Evolutionary conservation across 2,329 filamentous ascomycete genomes (phyloP).

Genomic region (Scopulariopsis brevicaulis): DNA sequence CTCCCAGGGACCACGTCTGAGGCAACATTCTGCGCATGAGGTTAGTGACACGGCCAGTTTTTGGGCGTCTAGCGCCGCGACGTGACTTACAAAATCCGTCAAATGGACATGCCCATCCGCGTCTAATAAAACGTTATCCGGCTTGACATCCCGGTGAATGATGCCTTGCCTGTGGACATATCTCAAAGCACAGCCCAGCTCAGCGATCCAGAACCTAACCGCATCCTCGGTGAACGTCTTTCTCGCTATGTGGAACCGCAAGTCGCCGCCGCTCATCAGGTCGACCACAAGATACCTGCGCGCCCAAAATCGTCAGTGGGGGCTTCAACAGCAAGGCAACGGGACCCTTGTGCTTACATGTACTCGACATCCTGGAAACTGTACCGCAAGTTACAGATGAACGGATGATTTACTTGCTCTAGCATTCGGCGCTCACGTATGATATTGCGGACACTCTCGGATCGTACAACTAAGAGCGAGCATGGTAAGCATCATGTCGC

Average conservation of each 20-base stretch:
- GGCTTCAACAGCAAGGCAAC: not conserved
- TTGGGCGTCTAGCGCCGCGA: not conserved
- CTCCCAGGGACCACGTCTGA: constrained; percentile 82
- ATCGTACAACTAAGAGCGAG: constrained; percentile 65
- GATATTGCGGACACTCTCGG: constrained; percentile 96
- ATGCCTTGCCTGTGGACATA: constrained; percentile 82
- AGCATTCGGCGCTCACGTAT: constrained; percentile 96
- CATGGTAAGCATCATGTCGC: not conserved
- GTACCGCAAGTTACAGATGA: constrained; percentile 96
- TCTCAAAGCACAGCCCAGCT: constrained; percentile 80
- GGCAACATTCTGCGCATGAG: constrained; percentile 66
- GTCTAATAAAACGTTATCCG: constrained; percentile 82
- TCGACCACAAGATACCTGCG: constrained; percentile 94
- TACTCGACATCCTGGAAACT: constrained; percentile 99
- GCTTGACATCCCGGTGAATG: constrained; percentile 85
- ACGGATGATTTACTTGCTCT: constrained; percentile 94
- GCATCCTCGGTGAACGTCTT: constrained; percentile 98
- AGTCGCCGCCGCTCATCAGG: constrained; percentile 92
- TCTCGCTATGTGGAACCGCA: constrained; percentile 94
- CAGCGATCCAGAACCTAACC: constrained; percentile 92
- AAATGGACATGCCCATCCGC: constrained; percentile 90
- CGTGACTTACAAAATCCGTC: constrained; percentile 74
- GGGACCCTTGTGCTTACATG: constrained; percentile 52
- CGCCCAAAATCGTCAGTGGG: constrained; percentile 21
- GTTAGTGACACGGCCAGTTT: not conserved